Conservation (phyloP, 768 basidiomycete genomes). For the Suillus paluster region DNA sequence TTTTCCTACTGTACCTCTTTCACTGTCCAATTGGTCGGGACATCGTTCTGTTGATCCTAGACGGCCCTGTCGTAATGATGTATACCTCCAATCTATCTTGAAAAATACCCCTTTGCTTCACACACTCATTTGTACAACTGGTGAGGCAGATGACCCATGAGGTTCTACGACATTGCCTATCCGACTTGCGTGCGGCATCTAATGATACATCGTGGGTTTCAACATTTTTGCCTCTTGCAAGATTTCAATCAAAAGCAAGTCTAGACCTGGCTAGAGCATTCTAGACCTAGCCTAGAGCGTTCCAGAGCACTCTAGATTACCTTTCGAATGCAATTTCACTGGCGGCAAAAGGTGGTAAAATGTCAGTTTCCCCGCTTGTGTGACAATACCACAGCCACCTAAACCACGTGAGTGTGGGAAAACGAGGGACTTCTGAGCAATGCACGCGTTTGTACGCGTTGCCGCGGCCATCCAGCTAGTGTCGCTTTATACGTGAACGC, state of each 20-base stretch:
- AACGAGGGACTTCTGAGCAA: conserved; percentile 3
- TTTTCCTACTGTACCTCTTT: conserved; percentile 15
- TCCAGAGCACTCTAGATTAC: no score
- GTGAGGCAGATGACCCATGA: not conserved
- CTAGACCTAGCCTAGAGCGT: no score
- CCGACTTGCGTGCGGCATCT: no score
- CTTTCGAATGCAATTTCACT: no score
- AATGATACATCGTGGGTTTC: no score
- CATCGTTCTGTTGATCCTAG: conserved; percentile 3
- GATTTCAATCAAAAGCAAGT: no score
- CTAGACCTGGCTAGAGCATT: no score
- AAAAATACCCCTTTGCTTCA: conserved; percentile 10
- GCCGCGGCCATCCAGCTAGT: not conserved
- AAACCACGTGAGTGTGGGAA: conserved; percentile 6
- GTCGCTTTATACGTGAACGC: not conserved
- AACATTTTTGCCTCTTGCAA: no score
- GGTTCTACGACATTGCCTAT: not conserved
- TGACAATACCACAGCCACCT: no score
- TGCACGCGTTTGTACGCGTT: conserved; percentile 23
- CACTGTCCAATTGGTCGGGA: conserved; percentile 6
- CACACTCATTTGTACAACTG: conserved; percentile 8
- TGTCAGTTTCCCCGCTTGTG: no score
- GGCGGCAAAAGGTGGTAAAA: no score
- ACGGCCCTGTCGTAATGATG: conserved; percentile 17
- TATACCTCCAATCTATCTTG: conserved; percentile 23